Percentiles rank a stretch among this genome's conserved stretches.
These are phyloP conservation scores for Syzygium malaccense DNA, from an alignment of 441 rosid genomes.

Conservation along the genomic window DNA sequence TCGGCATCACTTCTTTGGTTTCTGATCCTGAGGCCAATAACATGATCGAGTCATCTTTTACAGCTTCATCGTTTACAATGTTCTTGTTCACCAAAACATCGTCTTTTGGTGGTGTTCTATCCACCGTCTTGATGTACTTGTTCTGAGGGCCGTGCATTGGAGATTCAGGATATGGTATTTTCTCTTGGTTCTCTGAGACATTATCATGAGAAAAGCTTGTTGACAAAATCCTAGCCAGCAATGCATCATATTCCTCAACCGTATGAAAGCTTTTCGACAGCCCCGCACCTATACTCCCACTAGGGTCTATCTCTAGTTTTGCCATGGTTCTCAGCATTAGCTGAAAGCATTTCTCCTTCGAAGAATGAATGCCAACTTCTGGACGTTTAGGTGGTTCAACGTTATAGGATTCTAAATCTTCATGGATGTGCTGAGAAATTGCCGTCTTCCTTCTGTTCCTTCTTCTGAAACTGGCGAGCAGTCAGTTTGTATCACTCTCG, in stretches of 20 bases:
- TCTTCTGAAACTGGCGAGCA: too few species aligned
- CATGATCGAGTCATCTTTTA: not conserved
- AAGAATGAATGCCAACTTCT: slow-evolving; percentile 15
- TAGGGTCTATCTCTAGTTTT: not conserved
- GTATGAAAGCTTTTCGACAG: slow-evolving; percentile 28
- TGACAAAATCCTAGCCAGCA: slow-evolving; percentile 10
- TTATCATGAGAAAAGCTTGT: not conserved
- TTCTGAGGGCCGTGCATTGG: too few species aligned
- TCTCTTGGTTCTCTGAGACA: not conserved
- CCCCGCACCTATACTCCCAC: not conserved
- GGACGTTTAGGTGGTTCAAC: slow-evolving; percentile 8
- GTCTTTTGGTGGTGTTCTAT: too few species aligned
- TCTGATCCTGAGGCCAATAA: not conserved
- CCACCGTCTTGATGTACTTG: too few species aligned
- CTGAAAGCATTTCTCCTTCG: not conserved
- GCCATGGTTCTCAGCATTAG: not conserved
- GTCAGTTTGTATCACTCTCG: too few species aligned
- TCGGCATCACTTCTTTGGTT: not conserved
- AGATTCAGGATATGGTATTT: too few species aligned
- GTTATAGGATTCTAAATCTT: not conserved
- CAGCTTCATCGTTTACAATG: not conserved
- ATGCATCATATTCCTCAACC: slow-evolving; percentile 24
- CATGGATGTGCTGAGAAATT: not conserved
- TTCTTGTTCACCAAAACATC: too few species aligned
- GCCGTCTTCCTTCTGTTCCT: too few species aligned